Base-by-base conservation (phyloP, 2,329 filamentous ascomycete species). In the Seiridium unicorne region DNA sequence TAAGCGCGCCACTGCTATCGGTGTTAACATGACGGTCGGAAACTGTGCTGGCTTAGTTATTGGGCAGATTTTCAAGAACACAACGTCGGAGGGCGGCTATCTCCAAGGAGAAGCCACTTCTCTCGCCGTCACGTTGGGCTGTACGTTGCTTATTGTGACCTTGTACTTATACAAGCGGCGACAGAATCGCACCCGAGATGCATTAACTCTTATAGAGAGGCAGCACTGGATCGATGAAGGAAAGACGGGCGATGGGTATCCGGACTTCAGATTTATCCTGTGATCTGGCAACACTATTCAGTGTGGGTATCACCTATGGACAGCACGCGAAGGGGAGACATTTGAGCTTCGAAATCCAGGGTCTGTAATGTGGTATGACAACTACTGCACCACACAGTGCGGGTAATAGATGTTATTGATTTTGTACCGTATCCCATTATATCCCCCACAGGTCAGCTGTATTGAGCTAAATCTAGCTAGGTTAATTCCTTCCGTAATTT, bases 21-120 rank as follows among this genome's bases (percentile, higher is more conserved):
- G 57, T 11, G 44, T 59, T 35, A 59, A 59, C 18, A 59, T 59
- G 57, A 59, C 57, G 13, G 36, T 59, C 11, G 57, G 57, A 13
- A 59, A 59, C 51, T 47, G 47, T 42, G 57, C 57, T 32, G 57
- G 57, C 31, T 32, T 59, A 18, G 57, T 59, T 18, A 59, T 59
- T 47, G 57, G 47, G 26, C 57, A 55, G 32, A 59, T 59, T 11
- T 59, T 59, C 40, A 59, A 55, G 32, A 51, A 59, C 49, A 59
- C 57, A 11, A 55, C 57, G 3, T 44, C 57, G 18, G 57, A 59
- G n/a, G 57, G 57, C 4, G 11, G 57, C 8, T 59, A 59, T 26
- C 38, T 59, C 9, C 38, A 44, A 8, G 57, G 57, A 1, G 48
- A 55, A 13, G 48, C 51, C 11, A 59, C 57, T 4, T 59, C 57